A percentile compares a stretch with the other conserved stretches of the same genome.
Evolutionary conservation across 192 early-diverging fungal species (phyloP).

Genomic region (Backusella australiensis): DNA sequence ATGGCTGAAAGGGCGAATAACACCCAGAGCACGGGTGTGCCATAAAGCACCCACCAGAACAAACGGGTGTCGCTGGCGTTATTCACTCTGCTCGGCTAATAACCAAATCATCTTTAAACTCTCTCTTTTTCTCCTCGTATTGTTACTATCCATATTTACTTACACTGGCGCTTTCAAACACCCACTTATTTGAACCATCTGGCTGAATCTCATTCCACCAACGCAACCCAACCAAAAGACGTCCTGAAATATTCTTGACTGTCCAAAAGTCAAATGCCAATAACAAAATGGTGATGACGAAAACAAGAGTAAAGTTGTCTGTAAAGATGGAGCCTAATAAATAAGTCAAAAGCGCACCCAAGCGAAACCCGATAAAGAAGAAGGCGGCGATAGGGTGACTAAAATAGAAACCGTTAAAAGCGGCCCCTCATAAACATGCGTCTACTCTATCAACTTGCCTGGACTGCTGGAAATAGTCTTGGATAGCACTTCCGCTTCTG

Average conservation of each 20-base stretch:
- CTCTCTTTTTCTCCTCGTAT: not conserved
- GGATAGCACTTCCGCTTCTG: conserved; percentile 10
- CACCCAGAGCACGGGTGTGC: conserved; percentile 79
- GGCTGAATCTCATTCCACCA: conserved; percentile 99
- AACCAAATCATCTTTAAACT: conserved; percentile 6
- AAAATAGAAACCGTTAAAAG: not conserved
- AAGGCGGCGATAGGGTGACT: conserved; percentile 90
- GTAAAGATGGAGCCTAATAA: conserved; percentile 82
- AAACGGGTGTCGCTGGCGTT: conserved; percentile 89
- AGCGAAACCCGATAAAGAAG: conserved; percentile 88
- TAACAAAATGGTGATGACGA: conserved; percentile 88
- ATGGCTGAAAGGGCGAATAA: conserved; percentile 78
- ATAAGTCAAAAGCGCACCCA: conserved; percentile 82
- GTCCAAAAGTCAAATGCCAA: conserved; percentile 99
- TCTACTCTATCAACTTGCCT: conserved; percentile 15
- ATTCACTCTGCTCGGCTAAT: conserved; percentile 60
- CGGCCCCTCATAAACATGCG: too few species aligned
- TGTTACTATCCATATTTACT: conserved; percentile 1
- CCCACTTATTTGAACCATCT: conserved; percentile 94
- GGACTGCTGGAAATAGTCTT: conserved; percentile 37
- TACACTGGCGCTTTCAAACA: conserved; percentile 92
- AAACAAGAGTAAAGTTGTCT: conserved; percentile 83
- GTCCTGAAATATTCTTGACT: conserved; percentile 97
- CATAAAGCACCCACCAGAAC: conserved; percentile 93
- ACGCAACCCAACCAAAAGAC: conserved; percentile 92